Evolutionary conservation across 2,329 filamentous ascomycete genomes (phyloP).

Genomic region (Davidsoniella neocaledoniae): DNA sequence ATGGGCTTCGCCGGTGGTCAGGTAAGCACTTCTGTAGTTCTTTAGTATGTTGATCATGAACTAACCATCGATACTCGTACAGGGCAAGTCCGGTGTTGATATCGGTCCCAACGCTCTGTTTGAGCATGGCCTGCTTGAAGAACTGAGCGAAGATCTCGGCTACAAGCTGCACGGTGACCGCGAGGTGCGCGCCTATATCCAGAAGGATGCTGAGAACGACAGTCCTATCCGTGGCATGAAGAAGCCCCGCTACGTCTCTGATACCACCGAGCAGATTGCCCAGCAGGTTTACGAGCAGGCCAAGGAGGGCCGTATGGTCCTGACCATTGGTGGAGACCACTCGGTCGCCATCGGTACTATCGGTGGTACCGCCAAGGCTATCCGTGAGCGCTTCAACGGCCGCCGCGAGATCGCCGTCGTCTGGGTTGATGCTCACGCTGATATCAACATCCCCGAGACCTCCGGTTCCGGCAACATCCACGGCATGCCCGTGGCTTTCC

Average conservation of each 20-base stretch:
- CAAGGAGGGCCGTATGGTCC: conserved; percentile 63
- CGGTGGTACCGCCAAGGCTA: conserved; percentile 70
- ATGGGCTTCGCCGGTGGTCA: conserved; percentile 95
- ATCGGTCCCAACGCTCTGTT: conserved; percentile 80
- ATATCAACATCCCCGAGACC: conserved; percentile 92
- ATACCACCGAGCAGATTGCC: conserved; percentile 65
- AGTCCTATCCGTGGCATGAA: conserved; percentile 85
- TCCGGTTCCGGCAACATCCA: conserved; percentile 87
- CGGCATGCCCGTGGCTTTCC: conserved; percentile 90
- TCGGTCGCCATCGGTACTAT: conserved; percentile 91
- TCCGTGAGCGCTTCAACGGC: conserved; percentile 55
- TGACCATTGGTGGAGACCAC: conserved; percentile 93
- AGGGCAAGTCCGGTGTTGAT: conserved; percentile 87
- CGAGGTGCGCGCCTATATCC: conserved; percentile 64
- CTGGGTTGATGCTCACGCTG: conserved; percentile 96
- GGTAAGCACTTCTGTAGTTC: conserved; percentile 34
- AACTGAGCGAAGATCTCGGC: conserved; percentile 70
- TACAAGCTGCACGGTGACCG: conserved; percentile 79
- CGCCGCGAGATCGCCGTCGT: conserved; percentile 79
- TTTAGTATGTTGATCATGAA: not conserved
- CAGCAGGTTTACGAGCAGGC: conserved; percentile 81
- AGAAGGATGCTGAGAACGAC: conserved; percentile 54
- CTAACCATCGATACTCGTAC: conserved; percentile 12
- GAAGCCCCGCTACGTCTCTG: conserved; percentile 71
- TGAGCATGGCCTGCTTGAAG: conserved; percentile 66